Evolutionary conservation across 2,329 filamentous ascomycete genomes (phyloP).

Genomic region (Aspergillus sp.): DNA sequence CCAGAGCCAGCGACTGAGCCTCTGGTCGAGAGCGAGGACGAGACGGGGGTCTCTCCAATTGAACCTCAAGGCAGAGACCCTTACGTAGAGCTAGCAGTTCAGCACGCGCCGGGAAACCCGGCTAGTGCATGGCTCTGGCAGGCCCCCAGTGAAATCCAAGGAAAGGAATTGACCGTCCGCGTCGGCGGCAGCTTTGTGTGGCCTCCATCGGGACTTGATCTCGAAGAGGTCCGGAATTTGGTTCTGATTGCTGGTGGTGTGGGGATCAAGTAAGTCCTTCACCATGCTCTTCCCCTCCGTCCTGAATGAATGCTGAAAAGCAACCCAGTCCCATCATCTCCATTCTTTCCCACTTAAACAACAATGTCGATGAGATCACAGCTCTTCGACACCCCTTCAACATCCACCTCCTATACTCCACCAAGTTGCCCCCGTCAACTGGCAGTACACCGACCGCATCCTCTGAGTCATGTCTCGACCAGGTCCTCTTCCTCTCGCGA

Average conservation of each 20-base stretch:
- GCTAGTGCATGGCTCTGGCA: constrained; percentile 76
- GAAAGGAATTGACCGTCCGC: constrained; percentile 62
- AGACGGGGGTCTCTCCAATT: constrained; percentile 19
- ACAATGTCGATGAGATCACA: constrained; percentile 41
- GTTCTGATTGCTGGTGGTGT: constrained; percentile 80
- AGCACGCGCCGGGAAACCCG: constrained; percentile 68
- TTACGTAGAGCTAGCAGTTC: constrained; percentile 77
- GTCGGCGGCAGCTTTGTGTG: constrained; percentile 81
- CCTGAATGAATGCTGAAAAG: not conserved
- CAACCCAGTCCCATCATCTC: constrained; percentile 65
- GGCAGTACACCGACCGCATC: not conserved
- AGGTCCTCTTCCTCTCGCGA: constrained; percentile 51
- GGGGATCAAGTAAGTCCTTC: constrained; percentile 66
- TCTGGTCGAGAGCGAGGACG: constrained; percentile 16
- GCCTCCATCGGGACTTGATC: constrained; percentile 56
- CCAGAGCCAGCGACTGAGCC: constrained; percentile 20
- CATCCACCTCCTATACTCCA: constrained; percentile 66
- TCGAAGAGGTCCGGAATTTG: constrained; percentile 53
- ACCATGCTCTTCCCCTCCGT: not conserved
- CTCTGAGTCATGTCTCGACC: constrained; percentile 21
- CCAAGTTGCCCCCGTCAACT: constrained; percentile 37
- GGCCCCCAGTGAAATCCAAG: constrained; percentile 55
- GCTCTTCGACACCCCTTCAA: constrained; percentile 33
- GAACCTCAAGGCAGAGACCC: constrained; percentile 31
- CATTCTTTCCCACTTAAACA: constrained; percentile 62